phyloP scores from a whole-genome alignment of 768 basidiomycete species.

The Russula sp. region DNA sequence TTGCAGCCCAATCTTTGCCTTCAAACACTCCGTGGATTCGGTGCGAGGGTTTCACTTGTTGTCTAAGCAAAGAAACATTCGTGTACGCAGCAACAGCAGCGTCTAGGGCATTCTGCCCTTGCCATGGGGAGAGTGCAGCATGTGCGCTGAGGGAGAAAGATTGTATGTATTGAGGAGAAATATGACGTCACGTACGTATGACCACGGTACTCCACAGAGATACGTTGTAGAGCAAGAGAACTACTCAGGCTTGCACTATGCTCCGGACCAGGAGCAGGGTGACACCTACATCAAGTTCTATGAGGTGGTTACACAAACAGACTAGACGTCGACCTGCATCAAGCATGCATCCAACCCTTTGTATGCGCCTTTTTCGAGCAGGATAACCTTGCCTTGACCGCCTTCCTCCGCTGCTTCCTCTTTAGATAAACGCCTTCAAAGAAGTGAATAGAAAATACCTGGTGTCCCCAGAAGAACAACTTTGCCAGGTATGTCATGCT shows the following conservation, averaged over 20 bases:
- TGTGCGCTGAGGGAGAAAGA: conserved; percentile 46
- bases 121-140: conserved; percentile 76
- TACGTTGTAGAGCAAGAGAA: conserved; percentile 52
- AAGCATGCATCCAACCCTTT: conserved; percentile 70
- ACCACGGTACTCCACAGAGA: conserved; percentile 60
- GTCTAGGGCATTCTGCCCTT: conserved; percentile 76
- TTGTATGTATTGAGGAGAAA: background rate
- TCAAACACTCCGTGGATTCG: conserved; percentile 76
- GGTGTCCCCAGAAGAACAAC: conserved; percentile 73
- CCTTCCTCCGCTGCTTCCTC: conserved; percentile 61
- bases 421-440: background rate
- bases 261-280: conserved; percentile 72
- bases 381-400: conserved; percentile 59
- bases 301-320: background rate
- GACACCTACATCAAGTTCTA: conserved; percentile 46
- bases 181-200: conserved; percentile 47
- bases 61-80: conserved; percentile 70
- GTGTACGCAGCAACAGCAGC: conserved; percentile 83
- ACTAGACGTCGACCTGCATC: conserved; percentile 40
- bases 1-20: conserved; percentile 68
- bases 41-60: conserved; percentile 71
- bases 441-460: conserved; percentile 34
- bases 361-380: conserved; percentile 69
- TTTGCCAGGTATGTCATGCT: conserved; percentile 57
- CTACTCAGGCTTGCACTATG: conserved; percentile 58